phyloP scores from a whole-genome alignment of 306 rosid species.

The Biancaea sappan region DNA sequence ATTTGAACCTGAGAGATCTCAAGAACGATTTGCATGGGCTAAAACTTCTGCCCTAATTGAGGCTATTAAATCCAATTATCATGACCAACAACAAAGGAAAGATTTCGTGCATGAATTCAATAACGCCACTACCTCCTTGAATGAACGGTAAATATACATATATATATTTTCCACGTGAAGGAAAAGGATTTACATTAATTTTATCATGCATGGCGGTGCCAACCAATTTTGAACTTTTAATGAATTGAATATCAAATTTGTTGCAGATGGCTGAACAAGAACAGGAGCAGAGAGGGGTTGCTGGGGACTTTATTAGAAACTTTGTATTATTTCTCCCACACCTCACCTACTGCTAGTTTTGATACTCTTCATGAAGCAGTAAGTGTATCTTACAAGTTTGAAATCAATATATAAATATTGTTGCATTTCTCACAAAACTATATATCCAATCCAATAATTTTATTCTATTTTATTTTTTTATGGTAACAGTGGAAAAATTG shows the following conservation, averaged over 20 bases:
- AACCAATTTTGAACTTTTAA: no score
- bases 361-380: constrained; percentile 2
- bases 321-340: neutral
- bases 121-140: neutral
- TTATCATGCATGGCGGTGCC: no score
- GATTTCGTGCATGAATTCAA: constrained; percentile 48
- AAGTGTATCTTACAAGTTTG: neutral
- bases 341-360: neutral
- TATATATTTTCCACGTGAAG: no score
- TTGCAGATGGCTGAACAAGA: constrained; percentile 44
- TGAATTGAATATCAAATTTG: neutral
- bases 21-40: constrained; percentile 61
- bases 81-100: constrained; percentile 28
- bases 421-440: neutral
- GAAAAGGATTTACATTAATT: no score
- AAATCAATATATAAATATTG: neutral
- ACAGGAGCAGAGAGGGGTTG: constrained; percentile 38
- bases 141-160: neutral
- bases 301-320: constrained; percentile 47
- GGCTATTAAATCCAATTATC: constrained; percentile 39
- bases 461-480: neutral
- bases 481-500: constrained; percentile 57
- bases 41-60: constrained; percentile 44
- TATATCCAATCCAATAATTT: neutral
- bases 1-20: constrained; percentile 56